phyloP scores from a whole-genome alignment of 306 rosid genomes.

The Quercus wislizeni region DNA sequence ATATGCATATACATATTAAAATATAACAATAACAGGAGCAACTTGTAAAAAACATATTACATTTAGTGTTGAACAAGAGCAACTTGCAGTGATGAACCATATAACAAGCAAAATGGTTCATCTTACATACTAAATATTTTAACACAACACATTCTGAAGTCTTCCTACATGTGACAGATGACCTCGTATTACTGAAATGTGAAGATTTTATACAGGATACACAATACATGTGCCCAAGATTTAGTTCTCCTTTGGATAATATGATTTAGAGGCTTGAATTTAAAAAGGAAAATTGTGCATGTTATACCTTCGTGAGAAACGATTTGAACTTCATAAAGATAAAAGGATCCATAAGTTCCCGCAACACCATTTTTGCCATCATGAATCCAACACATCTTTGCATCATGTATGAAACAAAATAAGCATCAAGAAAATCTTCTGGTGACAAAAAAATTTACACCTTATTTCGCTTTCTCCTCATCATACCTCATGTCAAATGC shows the following conservation, averaged over 20 bases:
- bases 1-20: background rate
- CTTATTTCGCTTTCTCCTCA: constrained; percentile 2
- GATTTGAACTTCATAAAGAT: constrained; percentile 71
- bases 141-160: background rate
- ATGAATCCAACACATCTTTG: constrained; percentile 88
- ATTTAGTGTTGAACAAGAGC: background rate
- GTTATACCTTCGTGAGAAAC: constrained; percentile 76
- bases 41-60: background rate
- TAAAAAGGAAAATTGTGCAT: constrained; percentile 12
- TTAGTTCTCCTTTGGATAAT: background rate
- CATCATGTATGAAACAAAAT: constrained; percentile 29
- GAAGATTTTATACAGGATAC: background rate
- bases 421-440: constrained; percentile 27
- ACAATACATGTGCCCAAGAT: background rate
- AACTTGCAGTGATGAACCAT: too few species aligned
- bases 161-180: background rate
- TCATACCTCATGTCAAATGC: constrained; percentile 97
- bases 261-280: constrained; percentile 15
- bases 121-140: background rate
- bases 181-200: background rate
- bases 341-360: constrained; percentile 92
- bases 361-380: constrained; percentile 91
- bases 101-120: background rate
- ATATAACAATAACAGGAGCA: background rate
- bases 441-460: background rate